These are phyloP conservation scores for Juglanconis oblonga DNA, from an alignment of 2,329 filamentous ascomycete genomes.

Conservation along the genomic window DNA sequence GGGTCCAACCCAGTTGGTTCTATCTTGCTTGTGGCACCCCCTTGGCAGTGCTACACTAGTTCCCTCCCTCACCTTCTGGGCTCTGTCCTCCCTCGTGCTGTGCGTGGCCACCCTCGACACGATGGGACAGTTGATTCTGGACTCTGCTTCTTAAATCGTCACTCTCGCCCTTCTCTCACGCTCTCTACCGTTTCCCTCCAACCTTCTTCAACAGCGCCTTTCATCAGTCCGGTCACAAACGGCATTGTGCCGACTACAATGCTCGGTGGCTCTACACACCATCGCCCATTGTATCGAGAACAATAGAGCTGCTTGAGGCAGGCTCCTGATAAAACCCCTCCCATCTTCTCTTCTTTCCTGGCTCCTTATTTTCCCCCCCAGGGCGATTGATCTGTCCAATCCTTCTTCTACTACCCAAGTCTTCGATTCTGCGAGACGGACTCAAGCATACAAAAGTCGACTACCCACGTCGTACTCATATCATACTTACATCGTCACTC, in stretches of 20 bases:
- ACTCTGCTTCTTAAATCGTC: slow-evolving; percentile 10
- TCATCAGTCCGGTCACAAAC: slow-evolving; percentile 6
- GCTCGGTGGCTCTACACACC: slow-evolving; percentile 4
- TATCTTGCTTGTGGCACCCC: neutral
- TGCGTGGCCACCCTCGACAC: neutral
- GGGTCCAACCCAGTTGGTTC: neutral
- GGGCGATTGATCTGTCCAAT: neutral
- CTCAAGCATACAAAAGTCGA: slow-evolving; percentile 1
- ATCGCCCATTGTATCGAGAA: slow-evolving; percentile 10
- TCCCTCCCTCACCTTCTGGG: neutral
- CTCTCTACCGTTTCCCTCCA: neutral
- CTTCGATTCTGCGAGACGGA: slow-evolving; percentile 17
- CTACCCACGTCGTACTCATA: neutral
- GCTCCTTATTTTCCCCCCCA: neutral
- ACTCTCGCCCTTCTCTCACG: slow-evolving; percentile 6
- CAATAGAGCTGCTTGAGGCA: slow-evolving; percentile 19
- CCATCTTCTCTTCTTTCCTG: neutral
- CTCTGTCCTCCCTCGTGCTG: neutral
- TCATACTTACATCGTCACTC: neutral
- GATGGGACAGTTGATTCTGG: slow-evolving; percentile 2
- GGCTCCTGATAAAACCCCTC: slow-evolving; percentile 1
- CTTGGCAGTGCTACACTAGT: slow-evolving; percentile 1
- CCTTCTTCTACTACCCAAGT: neutral
- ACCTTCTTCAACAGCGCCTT: neutral
- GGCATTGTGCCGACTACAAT: slow-evolving; percentile 18